Base-by-base conservation (phyloP, 441 rosid genomes). In the Gossypium trilobum region DNA sequence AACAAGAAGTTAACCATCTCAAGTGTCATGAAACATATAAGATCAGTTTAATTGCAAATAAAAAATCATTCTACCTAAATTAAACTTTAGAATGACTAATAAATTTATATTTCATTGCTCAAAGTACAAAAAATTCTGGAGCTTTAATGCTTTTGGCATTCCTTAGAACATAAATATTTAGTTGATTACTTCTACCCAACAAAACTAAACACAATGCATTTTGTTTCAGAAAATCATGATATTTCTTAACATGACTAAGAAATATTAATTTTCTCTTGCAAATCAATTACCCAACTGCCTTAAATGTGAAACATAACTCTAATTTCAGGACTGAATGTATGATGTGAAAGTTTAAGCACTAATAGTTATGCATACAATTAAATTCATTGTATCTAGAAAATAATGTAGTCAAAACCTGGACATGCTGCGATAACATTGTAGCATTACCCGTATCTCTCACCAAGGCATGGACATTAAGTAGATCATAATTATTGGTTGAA, bases 1-100 rank as follows among this genome's bases (percentile, higher is more conserved):
- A 74, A 80, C 58, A 63, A 63, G 62, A 73, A 67, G 72, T 23
- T 46, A 68, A 17, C 60, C 55, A 7, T 14, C 31, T 62, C 48
- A 80, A 39, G 59, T 50, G 25, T 71, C 48, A 33, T 31, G 65
- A 16, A 29, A 29, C 42, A 67, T 31, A 58, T 46, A 71, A 75
- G 11, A 64, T 8, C 27, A 61, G 68, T 31, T 55, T 39, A 44
- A 14, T 54, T 63, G 72, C 70, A 68, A 46, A 46, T 31, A 22
- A 13, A 61, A 68, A 79, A 59, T 71, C 51, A 72, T 55, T 23
- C 66, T 36, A 14, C 16, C 61, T 51, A 68, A 39, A 29, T 17
- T 71, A n/a, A 59, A 74, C 17, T 6, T 60, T 66, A 14, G 14
- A 25, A 71, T 46, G 58, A 22, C 48, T 23, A 60, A 64, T 19